Percentiles rank a stretch among this genome's conserved stretches.
Evolutionary conservation across 2,329 filamentous ascomycete species (phyloP).

Genomic region (Ceratocystis harringtonii): DNA sequence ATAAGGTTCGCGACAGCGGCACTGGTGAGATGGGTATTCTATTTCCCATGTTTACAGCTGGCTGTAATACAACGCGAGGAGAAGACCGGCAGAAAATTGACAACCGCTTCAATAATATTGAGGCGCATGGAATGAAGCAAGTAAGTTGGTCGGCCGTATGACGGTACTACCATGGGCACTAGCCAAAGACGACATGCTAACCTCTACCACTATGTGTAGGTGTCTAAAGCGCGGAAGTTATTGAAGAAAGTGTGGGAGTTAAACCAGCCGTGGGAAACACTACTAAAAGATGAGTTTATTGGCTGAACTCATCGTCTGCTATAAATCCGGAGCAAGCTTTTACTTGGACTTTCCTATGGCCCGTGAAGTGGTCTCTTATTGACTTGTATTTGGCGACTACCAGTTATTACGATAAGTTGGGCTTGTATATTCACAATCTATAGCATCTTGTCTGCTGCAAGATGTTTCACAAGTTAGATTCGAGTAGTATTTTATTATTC

Average conservation of each 20-base stretch:
- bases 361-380: not conserved
- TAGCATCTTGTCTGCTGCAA: not conserved
- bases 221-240: slow-evolving; percentile 43
- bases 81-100: slow-evolving; percentile 45
- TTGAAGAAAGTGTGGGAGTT: slow-evolving; percentile 58
- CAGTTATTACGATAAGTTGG: not conserved
- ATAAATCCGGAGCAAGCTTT: not conserved
- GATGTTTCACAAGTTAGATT: not conserved
- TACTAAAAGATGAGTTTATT: slow-evolving; percentile 54
- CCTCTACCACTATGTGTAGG: slow-evolving; percentile 24
- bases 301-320: slow-evolving; percentile 30
- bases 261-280: slow-evolving; percentile 51
- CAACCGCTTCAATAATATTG: slow-evolving; percentile 49
- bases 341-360: not conserved
- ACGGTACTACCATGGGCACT: not conserved
- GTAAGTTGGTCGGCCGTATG: slow-evolving; percentile 28
- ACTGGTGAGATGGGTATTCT: slow-evolving; percentile 60
- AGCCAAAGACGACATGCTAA: slow-evolving; percentile 15
- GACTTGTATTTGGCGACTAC: not conserved
- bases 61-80: slow-evolving; percentile 51
- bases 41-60: slow-evolving; percentile 73
- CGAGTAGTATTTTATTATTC: too few species aligned
- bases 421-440: not conserved
- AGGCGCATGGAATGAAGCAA: slow-evolving; percentile 63
- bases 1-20: slow-evolving; percentile 47